A percentile compares a stretch with the other conserved stretches of the same genome.
These are phyloP conservation scores for Lasiosphaeria miniovina DNA, from an alignment of 495 filamentous ascomycete genomes.

Conservation along the genomic window DNA sequence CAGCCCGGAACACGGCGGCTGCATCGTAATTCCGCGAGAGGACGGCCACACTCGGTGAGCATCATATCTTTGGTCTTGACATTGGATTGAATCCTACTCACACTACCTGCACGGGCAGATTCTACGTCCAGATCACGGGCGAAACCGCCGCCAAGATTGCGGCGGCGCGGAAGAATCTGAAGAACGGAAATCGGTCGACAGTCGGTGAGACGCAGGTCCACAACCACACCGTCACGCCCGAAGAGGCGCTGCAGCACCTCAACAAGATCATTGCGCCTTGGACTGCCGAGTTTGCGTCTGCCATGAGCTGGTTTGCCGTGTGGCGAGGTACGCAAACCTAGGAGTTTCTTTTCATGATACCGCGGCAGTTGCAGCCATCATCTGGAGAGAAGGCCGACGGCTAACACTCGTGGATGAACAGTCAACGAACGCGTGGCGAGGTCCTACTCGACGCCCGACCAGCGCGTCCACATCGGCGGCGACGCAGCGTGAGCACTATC, in stretches of 20 bases:
- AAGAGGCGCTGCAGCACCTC: background rate
- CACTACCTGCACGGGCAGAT: background rate
- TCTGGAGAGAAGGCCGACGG: too few species aligned
- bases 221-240: background rate
- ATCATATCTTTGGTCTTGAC: background rate
- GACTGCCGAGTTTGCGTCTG: background rate
- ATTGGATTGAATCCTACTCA: background rate
- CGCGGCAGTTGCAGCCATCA: too few species aligned
- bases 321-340: background rate
- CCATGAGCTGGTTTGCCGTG: background rate
- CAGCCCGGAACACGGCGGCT: background rate
- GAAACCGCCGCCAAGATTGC: background rate
- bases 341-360: too few species aligned
- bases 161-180: background rate
- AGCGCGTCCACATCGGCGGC: background rate
- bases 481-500: background rate
- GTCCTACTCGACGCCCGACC: background rate
- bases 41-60: background rate
- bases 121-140: background rate
- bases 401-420: background rate
- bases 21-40: slow-evolving; percentile 2
- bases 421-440: background rate
- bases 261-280: background rate
- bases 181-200: background rate
- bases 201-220: background rate